phyloP scores from a whole-genome alignment of 73 alveolate species.

The Uronychia binucleata region DNA sequence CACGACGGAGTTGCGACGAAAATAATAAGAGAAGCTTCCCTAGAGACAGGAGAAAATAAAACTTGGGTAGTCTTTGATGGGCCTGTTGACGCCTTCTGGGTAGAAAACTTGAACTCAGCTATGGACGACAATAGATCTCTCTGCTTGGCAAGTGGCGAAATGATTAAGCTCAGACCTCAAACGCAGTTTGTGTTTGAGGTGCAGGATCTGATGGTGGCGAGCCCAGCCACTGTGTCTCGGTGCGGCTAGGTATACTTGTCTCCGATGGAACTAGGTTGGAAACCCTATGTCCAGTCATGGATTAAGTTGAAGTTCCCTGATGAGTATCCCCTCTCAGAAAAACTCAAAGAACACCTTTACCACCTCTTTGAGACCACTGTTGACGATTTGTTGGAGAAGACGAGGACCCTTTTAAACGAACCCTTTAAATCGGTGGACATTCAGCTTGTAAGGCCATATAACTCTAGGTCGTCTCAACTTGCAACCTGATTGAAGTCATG shows the following conservation, averaged over 20 bases:
- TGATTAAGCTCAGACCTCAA: conserved; percentile 96
- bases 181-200: conserved; percentile 99
- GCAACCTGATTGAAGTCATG: conserved; percentile 69
- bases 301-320: conserved; percentile 78
- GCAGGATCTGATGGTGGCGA: conserved; percentile 97
- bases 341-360: conserved; percentile 73
- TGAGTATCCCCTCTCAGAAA: conserved; percentile 70
- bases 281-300: conserved; percentile 95
- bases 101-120: conserved; percentile 99
- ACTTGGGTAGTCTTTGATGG: conserved; percentile 99
- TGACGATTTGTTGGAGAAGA: conserved; percentile 48
- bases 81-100: conserved; percentile 99
- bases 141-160: conserved; percentile 99
- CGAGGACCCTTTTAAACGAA: conserved; percentile 63
- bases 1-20: conserved; percentile 94
- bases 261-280: conserved; percentile 98
- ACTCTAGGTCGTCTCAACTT: no score
- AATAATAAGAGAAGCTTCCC: conserved; percentile 94
- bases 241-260: conserved; percentile 99
- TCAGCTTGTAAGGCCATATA: no score
- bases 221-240: conserved; percentile 99
- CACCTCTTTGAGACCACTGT: conserved; percentile 70
- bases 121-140: conserved; percentile 99
- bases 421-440: conserved; percentile 65
- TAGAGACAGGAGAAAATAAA: conserved; percentile 87